These are phyloP conservation scores for Anthracocystis walkeri DNA, from an alignment of 1,284 basidiomycete species.

Conservation along the genomic window DNA sequence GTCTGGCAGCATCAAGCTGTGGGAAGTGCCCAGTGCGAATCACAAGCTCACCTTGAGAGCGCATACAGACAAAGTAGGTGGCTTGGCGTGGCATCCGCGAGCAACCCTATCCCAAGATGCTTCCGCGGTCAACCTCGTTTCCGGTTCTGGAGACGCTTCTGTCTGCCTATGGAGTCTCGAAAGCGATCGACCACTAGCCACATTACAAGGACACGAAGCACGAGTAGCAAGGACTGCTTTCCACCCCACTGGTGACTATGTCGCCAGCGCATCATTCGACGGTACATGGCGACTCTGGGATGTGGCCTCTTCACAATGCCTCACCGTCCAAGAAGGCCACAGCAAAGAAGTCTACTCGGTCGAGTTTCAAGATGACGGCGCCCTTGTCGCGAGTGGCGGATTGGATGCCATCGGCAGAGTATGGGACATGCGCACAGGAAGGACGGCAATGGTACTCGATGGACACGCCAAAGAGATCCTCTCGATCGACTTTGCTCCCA, in stretches of 20 bases:
- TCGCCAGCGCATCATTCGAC: constrained; percentile 95
- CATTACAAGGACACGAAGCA: constrained; percentile 87
- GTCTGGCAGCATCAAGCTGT: constrained; percentile 93
- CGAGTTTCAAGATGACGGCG: constrained; percentile 95
- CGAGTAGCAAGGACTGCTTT: constrained; percentile 93
- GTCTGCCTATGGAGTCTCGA: constrained; percentile 84
- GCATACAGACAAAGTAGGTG: constrained; percentile 90
- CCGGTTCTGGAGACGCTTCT: constrained; percentile 86
- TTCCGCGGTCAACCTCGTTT: constrained; percentile 84
- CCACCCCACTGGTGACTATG: constrained; percentile 91
- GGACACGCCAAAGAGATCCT: constrained; percentile 96
- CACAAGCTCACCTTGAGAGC: constrained; percentile 72
- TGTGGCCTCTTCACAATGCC: constrained; percentile 80
- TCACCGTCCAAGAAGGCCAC: constrained; percentile 94
- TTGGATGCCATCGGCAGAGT: constrained; percentile 96
- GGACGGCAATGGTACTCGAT: constrained; percentile 97
- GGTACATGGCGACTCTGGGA: constrained; percentile 99
- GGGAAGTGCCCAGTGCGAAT: constrained; percentile 83
- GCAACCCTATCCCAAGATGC: constrained; percentile 84
- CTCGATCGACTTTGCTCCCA: constrained; percentile 91
- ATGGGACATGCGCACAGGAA: constrained; percentile 94
- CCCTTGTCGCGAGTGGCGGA: constrained; percentile 90
- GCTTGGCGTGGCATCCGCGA: constrained; percentile 95
- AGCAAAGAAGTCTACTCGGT: constrained; percentile 95
- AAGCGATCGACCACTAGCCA: constrained; percentile 82